Percentiles rank a stretch among this genome's conserved stretches.
phyloP scores from a whole-genome alignment of 1,284 basidiomycete species.

The Fomitopsis pinicola region DNA sequence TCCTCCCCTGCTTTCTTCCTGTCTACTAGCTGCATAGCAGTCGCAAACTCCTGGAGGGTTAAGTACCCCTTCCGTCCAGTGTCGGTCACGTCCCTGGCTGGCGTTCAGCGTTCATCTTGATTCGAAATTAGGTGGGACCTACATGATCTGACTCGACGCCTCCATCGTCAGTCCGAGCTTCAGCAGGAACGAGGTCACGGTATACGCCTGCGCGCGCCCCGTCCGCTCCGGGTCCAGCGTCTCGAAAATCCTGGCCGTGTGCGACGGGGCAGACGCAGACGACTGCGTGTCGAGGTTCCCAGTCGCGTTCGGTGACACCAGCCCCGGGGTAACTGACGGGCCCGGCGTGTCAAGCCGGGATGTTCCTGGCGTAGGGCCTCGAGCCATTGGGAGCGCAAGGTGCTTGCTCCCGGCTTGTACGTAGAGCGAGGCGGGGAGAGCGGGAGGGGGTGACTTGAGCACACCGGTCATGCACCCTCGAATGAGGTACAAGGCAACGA shows the following conservation, averaged over 20 bases:
- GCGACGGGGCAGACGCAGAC: conserved; percentile 13
- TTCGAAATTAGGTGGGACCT: background rate
- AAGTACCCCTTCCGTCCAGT: conserved; percentile 20
- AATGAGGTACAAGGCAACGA: conserved; percentile 95
- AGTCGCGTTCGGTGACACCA: background rate
- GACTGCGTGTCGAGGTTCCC: conserved; percentile 13
- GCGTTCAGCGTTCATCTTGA: background rate
- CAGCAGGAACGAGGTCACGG: conserved; percentile 17
- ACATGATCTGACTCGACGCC: conserved; percentile 21
- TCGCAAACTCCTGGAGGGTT: background rate
- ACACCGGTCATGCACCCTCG: conserved; percentile 86
- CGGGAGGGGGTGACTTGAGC: conserved; percentile 68
- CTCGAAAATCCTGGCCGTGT: conserved; percentile 22
- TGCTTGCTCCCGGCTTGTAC: conserved; percentile 58
- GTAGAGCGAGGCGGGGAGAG: conserved; percentile 82
- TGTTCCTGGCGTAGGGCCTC: background rate
- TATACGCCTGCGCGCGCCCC: conserved; percentile 18
- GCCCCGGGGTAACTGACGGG: conserved; percentile 8
- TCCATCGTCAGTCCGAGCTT: conserved; percentile 18
- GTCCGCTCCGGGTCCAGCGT: conserved; percentile 19
- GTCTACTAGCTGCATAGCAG: background rate
- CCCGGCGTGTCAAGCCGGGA: conserved; percentile 7
- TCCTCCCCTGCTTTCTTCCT: background rate
- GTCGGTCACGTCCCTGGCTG: conserved; percentile 20
- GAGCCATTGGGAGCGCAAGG: background rate